Percentiles rank a stretch among this genome's conserved stretches.
phyloP scores from a whole-genome alignment of 768 basidiomycete genomes.

The Leccinellum albellum region DNA sequence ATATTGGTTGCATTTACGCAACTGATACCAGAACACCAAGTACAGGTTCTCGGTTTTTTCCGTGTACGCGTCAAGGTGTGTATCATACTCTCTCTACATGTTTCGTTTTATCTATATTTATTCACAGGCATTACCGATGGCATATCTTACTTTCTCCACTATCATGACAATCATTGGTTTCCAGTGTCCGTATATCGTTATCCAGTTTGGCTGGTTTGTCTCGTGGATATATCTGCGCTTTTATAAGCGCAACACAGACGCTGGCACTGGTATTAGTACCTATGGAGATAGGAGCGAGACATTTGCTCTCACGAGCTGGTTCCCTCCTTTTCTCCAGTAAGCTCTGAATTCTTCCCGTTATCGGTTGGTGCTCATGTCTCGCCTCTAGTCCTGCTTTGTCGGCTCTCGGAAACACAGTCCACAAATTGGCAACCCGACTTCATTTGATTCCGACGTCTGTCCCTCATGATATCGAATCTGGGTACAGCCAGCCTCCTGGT shows the following conservation, averaged over 20 bases:
- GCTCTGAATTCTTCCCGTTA: constrained; percentile 29
- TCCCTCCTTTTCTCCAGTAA: constrained; percentile 93
- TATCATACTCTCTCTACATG: neutral
- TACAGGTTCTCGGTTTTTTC: constrained; percentile 83
- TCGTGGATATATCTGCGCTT: constrained; percentile 95
- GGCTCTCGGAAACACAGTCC: constrained; percentile 61
- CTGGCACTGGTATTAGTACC: constrained; percentile 56
- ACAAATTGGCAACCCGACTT: constrained; percentile 62
- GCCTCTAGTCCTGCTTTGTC: constrained; percentile 64
- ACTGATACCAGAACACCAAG: constrained; percentile 95
- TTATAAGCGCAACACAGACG: constrained; percentile 84
- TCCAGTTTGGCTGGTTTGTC: constrained; percentile 99
- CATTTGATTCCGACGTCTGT: constrained; percentile 67
- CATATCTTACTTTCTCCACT: constrained; percentile 86
- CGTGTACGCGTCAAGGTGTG: constrained; percentile 87
- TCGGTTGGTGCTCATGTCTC: neutral
- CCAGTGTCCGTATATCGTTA: constrained; percentile 87
- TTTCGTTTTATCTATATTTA: constrained; percentile 3
- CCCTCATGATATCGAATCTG: constrained; percentile 63
- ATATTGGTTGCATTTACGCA: constrained; percentile 96
- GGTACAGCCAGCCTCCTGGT: constrained; percentile 76
- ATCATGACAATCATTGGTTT: constrained; percentile 78
- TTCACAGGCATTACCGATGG: constrained; percentile 86
- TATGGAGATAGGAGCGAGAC: constrained; percentile 97
- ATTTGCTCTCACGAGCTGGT: constrained; percentile 93